A percentile compares a stretch with the other conserved stretches of the same genome.
These are phyloP conservation scores for Colletotrichum incanum DNA, from an alignment of 2,329 filamentous ascomycete genomes.

Conservation along the genomic window DNA sequence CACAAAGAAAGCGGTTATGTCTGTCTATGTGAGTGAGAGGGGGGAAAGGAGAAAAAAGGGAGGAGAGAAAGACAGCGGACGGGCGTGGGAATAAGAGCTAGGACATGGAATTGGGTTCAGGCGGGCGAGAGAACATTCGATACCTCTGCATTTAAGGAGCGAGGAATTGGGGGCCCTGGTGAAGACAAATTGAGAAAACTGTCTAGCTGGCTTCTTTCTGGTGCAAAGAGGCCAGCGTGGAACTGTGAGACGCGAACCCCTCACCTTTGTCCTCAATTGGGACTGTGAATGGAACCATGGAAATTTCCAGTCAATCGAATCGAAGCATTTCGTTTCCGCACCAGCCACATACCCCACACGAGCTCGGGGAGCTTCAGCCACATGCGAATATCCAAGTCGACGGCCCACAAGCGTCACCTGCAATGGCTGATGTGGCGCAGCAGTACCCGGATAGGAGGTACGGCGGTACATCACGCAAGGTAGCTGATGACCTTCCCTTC, in stretches of 20 bases:
- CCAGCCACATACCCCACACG: slow-evolving; percentile 41
- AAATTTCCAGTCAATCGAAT: slow-evolving; percentile 40
- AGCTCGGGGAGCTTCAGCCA: slow-evolving; percentile 44
- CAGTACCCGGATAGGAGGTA: background rate
- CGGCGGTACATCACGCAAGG: background rate
- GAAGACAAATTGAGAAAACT: slow-evolving; percentile 4
- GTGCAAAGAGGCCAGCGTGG: slow-evolving; percentile 63
- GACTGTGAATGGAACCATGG: slow-evolving; percentile 38
- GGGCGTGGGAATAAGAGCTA: background rate
- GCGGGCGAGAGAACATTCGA: slow-evolving; percentile 6
- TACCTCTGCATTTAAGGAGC: slow-evolving; percentile 16
- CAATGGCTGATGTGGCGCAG: slow-evolving; percentile 18
- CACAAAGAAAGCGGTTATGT: background rate
- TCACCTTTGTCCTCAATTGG: slow-evolving; percentile 36
- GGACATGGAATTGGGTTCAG: slow-evolving; percentile 26
- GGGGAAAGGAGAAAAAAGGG: background rate
- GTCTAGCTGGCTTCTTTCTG: slow-evolving; percentile 48
- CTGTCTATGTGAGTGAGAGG: background rate
- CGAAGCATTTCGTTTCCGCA: slow-evolving; percentile 8
- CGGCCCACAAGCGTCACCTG: background rate
- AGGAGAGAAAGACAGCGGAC: background rate
- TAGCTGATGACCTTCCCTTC: background rate
- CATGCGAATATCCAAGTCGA: background rate
- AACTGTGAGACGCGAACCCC: slow-evolving; percentile 47
- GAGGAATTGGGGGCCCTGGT: slow-evolving; percentile 5